A percentile compares a stretch with the other conserved stretches of the same genome.
Evolutionary conservation across 352 stramenopile genomes (phyloP).

Genomic region (Elongisporangium senticosum): DNA sequence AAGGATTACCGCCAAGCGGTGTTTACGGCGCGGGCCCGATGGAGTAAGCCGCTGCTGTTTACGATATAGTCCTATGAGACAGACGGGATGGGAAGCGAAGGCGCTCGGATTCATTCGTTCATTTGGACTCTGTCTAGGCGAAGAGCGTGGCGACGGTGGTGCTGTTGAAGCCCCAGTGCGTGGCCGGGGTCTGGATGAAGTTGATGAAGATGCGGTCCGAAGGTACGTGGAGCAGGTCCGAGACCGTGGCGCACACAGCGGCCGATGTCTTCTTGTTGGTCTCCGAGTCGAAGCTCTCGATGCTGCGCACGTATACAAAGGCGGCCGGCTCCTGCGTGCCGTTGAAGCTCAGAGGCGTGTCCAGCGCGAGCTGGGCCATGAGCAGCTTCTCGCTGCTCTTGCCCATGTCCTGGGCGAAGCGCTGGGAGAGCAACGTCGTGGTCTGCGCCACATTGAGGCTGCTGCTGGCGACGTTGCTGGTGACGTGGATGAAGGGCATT

Average conservation of each 20-base stretch:
- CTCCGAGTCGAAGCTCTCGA: slow-evolving; percentile 7
- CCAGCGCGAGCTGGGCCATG: not conserved
- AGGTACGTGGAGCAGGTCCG: slow-evolving; percentile 1
- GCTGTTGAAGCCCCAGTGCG: slow-evolving; percentile 7
- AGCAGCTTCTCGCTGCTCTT: not conserved
- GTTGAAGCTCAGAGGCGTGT: not conserved
- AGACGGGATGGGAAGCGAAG: no score
- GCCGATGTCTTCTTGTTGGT: slow-evolving; percentile 6
- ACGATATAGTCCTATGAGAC: no score
- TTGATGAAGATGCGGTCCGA: slow-evolving; percentile 9
- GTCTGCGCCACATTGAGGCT: not conserved
- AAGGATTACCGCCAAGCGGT: not conserved
- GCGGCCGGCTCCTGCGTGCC: slow-evolving; percentile 3
- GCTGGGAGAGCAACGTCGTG: not conserved
- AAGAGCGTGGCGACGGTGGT: not conserved
- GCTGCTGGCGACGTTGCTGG: slow-evolving; percentile 2
- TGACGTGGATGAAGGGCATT: slow-evolving; percentile 5
- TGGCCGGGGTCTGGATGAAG: slow-evolving; percentile 7
- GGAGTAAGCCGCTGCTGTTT: not conserved
- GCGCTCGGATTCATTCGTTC: not conserved
- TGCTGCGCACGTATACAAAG: slow-evolving; percentile 5
- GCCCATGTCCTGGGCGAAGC: slow-evolving; percentile 1
- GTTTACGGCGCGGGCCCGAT: not conserved
- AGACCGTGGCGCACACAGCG: slow-evolving; percentile 8
- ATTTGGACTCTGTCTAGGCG: not conserved